Evolutionary conservation across 2,329 filamentous ascomycete genomes (phyloP), one percentile per base, ranked within the genome.

Genomic region (Aspergillus neoniger): DNA sequence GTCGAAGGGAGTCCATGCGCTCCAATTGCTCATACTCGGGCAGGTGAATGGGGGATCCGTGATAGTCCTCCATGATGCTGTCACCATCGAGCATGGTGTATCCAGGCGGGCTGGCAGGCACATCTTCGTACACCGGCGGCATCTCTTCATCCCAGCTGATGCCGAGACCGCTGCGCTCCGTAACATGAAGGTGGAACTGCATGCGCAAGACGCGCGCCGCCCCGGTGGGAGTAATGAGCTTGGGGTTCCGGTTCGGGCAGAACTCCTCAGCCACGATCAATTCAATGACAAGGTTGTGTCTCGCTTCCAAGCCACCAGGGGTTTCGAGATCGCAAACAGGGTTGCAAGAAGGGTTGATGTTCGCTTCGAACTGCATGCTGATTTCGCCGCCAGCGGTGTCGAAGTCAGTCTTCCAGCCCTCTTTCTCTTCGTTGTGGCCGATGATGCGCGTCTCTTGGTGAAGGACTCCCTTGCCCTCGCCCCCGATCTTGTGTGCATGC

Each of bases 121-220:
- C 92, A 72, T 98, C 92, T 76, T 95, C 90, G 78, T 99, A 99
- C 67, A 96, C 86, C 0, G 94, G 94, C 12, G 94, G 94, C 71
- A 91, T 88, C 80, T 99, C 94, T 77, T 97, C 94, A 69, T 98
- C 94, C 94, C 95, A 99, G 68, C 90, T 91, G 69, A 99, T 93
- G 54, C 94, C 93, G 73, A 96, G 85, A 17, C 94, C 94, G 19
- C 86, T 86, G 61, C 91, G 86, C 78, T 96, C 90, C 4, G 93
- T 97, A 58, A 98, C 84, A 59, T 87, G 82, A 56, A 95, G 83
- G 69, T 86, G 87, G 80, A 97, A 98, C 74, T 96, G 91, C 85
- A 96, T 97, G 66, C 94, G 86, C 62, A 99, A 82, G 55, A 98
- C 94, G 65, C 94, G 87, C 0, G 94, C 95, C 2, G 92, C 90